These are phyloP conservation scores for Hanseniaspora mollemarum DNA, from an alignment of 805 yeast species.

Conservation along the genomic window DNA sequence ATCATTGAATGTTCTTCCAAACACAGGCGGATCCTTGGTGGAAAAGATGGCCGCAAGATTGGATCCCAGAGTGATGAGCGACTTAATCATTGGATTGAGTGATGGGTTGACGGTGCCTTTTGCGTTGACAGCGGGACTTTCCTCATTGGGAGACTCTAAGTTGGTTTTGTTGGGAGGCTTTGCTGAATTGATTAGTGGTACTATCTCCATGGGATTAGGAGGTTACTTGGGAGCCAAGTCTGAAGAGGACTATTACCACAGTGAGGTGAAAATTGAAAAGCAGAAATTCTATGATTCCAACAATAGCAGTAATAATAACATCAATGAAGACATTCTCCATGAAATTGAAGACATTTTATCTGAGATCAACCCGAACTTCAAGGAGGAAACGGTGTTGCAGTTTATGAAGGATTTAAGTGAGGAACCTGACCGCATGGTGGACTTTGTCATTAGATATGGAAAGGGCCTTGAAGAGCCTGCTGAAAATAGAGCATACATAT, in stretches of 20 bases:
- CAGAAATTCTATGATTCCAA: constrained; percentile 53
- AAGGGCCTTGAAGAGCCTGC: constrained; percentile 94
- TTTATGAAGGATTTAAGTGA: constrained; percentile 71
- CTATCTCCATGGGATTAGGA: constrained; percentile 95
- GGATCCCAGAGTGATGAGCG: constrained; percentile 90
- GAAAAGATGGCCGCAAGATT: constrained; percentile 39
- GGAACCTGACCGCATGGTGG: constrained; percentile 67
- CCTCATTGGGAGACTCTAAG: constrained; percentile 78
- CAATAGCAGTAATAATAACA: constrained; percentile 40
- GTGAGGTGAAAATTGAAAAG: constrained; percentile 63
- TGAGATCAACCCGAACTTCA: constrained; percentile 47
- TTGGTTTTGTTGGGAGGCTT: constrained; percentile 95
- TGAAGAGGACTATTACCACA: constrained; percentile 63
- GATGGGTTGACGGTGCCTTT: constrained; percentile 98
- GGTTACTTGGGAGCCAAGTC: constrained; percentile 91
- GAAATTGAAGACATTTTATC: constrained; percentile 71
- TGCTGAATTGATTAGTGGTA: constrained; percentile 94
- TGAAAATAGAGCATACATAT: constrained; percentile 74
- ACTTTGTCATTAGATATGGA: constrained; percentile 77
- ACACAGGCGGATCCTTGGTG: neutral
- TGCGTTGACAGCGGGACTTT: constrained; percentile 92
- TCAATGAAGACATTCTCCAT: constrained; percentile 28
- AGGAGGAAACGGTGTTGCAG: constrained; percentile 59
- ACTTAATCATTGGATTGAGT: constrained; percentile 81
- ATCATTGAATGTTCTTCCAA: constrained; percentile 4